These are phyloP conservation scores for Amniculicola lignicola DNA, from an alignment of 495 filamentous ascomycete species.

Conservation along the genomic window DNA sequence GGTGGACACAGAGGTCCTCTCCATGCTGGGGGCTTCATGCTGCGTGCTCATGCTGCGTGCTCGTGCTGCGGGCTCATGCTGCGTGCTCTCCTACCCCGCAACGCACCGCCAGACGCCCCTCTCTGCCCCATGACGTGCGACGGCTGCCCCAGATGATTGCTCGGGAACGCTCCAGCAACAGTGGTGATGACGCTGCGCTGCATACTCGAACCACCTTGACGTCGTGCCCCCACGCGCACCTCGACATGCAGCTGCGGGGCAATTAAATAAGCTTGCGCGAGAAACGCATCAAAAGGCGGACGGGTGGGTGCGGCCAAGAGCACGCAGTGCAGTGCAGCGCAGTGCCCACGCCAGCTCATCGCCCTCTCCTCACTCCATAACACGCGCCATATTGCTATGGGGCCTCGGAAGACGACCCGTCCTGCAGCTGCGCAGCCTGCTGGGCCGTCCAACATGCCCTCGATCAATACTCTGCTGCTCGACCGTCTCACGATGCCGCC, in stretches of 20 bases:
- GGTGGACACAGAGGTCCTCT: too few species aligned
- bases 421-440: neutral
- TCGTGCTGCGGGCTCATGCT: neutral
- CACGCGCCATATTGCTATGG: slow-evolving; percentile 16
- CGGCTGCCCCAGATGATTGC: slow-evolving; percentile 19
- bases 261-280: slow-evolving; percentile 29
- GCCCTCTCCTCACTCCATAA: slow-evolving; percentile 21
- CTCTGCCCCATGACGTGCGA: slow-evolving; percentile 7
- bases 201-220: too few species aligned
- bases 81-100: slow-evolving; percentile 16
- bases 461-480: too few species aligned
- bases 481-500: too few species aligned
- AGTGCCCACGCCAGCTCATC: slow-evolving; percentile 23
- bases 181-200: slow-evolving; percentile 6
- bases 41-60: too few species aligned
- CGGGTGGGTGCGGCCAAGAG: neutral
- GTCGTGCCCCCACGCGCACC: slow-evolving; percentile 9
- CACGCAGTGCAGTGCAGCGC: neutral
- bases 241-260: neutral
- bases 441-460: neutral
- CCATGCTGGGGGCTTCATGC: too few species aligned
- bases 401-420: slow-evolving; percentile 6
- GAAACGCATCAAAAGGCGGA: slow-evolving; percentile 18
- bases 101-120: neutral
- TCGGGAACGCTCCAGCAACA: too few species aligned